phyloP scores from a whole-genome alignment of 768 basidiomycete genomes.

The Pilatotrama ljubarskyi region DNA sequence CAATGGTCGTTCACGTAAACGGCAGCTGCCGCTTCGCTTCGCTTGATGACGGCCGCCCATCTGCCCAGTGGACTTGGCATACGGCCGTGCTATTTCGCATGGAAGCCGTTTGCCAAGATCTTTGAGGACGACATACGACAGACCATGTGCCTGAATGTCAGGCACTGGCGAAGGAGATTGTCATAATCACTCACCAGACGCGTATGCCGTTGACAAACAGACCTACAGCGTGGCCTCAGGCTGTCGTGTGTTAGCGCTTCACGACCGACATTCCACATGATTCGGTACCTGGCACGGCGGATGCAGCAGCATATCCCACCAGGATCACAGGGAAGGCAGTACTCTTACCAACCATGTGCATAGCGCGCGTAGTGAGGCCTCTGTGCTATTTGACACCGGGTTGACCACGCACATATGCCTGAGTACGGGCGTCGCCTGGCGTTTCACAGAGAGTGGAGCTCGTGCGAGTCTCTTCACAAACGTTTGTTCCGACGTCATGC shows the following conservation, averaged over 20 bases:
- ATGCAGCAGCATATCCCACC: no score
- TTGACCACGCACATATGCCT: neutral
- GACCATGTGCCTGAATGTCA: neutral
- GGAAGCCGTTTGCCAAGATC: conserved; percentile 1
- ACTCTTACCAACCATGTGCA: no score
- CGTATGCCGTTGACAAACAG: no score
- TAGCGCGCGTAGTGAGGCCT: no score
- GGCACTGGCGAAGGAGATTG: neutral
- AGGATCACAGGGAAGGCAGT: no score
- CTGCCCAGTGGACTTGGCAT: conserved; percentile 3
- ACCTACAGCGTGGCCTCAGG: no score
- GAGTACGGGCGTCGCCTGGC: neutral
- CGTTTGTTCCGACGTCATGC: conserved; percentile 2
- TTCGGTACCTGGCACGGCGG: no score
- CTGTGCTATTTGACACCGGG: no score
- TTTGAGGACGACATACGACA: neutral
- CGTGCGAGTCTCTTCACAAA: neutral
- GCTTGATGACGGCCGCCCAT: neutral
- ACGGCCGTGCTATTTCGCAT: neutral
- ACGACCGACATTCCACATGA: no score
- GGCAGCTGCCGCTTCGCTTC: neutral
- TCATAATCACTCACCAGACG: no score
- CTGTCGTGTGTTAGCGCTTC: no score
- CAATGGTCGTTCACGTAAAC: neutral
- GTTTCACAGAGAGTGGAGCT: neutral